Evolutionary conservation across 768 basidiomycete species (phyloP), one percentile per base, ranked within the genome.

Genomic region (Wakefieldia striispora): DNA sequence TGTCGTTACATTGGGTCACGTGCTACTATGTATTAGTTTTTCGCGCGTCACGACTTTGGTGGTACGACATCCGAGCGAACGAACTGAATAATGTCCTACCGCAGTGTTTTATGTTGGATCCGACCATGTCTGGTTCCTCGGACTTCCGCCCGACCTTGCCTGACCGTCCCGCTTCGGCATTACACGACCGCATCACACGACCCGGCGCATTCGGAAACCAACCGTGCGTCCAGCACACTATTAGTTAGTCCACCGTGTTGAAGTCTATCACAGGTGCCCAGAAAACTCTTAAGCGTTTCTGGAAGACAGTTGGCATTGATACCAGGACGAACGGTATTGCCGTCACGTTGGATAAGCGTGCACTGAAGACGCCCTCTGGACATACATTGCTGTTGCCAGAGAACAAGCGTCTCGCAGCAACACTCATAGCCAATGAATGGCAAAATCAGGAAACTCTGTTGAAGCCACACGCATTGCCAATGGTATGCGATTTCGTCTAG

Each of bases 391-490:
- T 84, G 31, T 59, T 98, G 13, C 94, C 94, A 1, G 67, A 71
- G 41, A 73, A 79, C 53, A 91, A 90, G 63, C 65, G 76, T 36
- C 70, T 95, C 24, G 75, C 89, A 19, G 93, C 95, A 1, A 76
- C 90, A 1, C 76, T 97, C 49, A 84, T 98, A 59, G 97, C 94
- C 17, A 79, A 88, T 48, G 97, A 99, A 72, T 99, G 97, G 97
- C 94, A 99, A 61, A 88, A 86, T 61, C 95, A 97, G 70, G 83
- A 83, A 50, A 84, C 74, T 6, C 61, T 95, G 1, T 64, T 97
- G 54, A 97, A 95, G 68, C 88, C 88, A 21, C 91, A 95, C 67
- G 87, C 93, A 1, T 71, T 99, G 21, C 94, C 97, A 14, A 81
- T 97, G 80, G 95, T 97, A 64, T 45, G 75, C 56, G 16, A 40